A percentile compares a stretch with the other conserved stretches of the same genome.
These are phyloP conservation scores for Trichoderma breve DNA, from an alignment of 2,329 filamentous ascomycete species.

Conservation along the genomic window DNA sequence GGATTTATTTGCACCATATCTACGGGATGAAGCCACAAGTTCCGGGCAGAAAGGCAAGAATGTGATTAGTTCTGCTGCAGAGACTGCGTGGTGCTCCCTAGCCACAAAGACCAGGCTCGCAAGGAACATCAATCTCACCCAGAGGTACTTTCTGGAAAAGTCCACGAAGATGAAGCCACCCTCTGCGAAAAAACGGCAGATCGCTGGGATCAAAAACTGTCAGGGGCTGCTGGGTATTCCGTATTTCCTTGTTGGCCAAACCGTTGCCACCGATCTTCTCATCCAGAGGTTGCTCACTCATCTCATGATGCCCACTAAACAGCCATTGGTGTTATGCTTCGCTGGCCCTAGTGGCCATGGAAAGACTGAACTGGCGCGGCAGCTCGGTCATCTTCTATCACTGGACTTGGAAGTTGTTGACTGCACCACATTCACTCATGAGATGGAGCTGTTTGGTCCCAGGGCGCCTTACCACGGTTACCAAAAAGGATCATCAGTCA, in stretches of 20 bases:
- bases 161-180: constrained; percentile 26
- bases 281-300: constrained; percentile 14
- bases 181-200: constrained; percentile 27
- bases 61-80: neutral
- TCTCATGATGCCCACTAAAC: neutral
- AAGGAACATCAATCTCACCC: constrained; percentile 30
- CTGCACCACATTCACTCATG: constrained; percentile 37
- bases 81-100: constrained; percentile 26
- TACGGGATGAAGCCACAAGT: neutral
- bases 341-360: constrained; percentile 48
- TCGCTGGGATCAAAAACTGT: constrained; percentile 27
- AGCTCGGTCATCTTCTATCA: constrained; percentile 40
- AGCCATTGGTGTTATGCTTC: constrained; percentile 31
- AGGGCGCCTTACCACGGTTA: constrained; percentile 33
- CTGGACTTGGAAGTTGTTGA: constrained; percentile 39
- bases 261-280: constrained; percentile 30
- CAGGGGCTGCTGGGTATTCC: constrained; percentile 32
- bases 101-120: constrained; percentile 27
- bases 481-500: constrained; percentile 42
- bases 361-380: constrained; percentile 47
- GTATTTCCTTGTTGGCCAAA: constrained; percentile 38
- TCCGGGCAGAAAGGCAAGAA: neutral
- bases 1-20: neutral
- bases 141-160: constrained; percentile 34
- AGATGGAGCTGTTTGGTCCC: constrained; percentile 45